Base-by-base conservation (phyloP, 495 filamentous ascomycete species). In the Neurospora sp. region DNA sequence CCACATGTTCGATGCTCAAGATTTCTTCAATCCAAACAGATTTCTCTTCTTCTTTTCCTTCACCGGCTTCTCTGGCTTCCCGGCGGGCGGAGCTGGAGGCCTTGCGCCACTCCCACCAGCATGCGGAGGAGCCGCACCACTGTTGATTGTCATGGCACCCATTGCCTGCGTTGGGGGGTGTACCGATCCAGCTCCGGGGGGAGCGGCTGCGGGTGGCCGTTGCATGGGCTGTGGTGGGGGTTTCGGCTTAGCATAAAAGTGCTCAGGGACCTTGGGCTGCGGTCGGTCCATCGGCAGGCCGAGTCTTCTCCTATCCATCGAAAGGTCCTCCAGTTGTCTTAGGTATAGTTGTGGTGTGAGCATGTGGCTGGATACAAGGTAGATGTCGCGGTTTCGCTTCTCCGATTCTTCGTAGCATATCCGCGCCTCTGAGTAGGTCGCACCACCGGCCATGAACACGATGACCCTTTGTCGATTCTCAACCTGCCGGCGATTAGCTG, bases 381-480 rank as follows among this genome's bases (percentile, higher is more conserved):
- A 94, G n/a, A 97, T 86, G 75, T 98, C 96, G 53, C 91, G 89
- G 71, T 86, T 88, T 73, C 86, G 88, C 68, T 87, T 76, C 72
- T 91, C 86, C 10, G 92, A 91, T 61, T 95, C 80, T 74, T 99
- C 94, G 76, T 98, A 98, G 82, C 96, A 98, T 22, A 91, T 86
- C 70, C 96, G 89, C 8, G 92, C 84, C 82, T 99, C 96, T 1
- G 92, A 91, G 80, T 94, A 96, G 4, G 94, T 99, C 8, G 96
- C 96, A 48, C 96, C 96, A 42, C 96, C 96, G 22, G 96, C 95
- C 89, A 98, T 91, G 80, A 98, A 98, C 68, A 98, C 91, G 73
- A 99, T 92, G 65, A 98, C 89, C 53, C 96, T 91, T 81, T 99
- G 96, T 65, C 90, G 88, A 70, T 92, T 93, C 76, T 97, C 94